Base-by-base conservation (phyloP, 2,329 filamentous ascomycete genomes). In the Paracoccidioides brasiliensis region DNA sequence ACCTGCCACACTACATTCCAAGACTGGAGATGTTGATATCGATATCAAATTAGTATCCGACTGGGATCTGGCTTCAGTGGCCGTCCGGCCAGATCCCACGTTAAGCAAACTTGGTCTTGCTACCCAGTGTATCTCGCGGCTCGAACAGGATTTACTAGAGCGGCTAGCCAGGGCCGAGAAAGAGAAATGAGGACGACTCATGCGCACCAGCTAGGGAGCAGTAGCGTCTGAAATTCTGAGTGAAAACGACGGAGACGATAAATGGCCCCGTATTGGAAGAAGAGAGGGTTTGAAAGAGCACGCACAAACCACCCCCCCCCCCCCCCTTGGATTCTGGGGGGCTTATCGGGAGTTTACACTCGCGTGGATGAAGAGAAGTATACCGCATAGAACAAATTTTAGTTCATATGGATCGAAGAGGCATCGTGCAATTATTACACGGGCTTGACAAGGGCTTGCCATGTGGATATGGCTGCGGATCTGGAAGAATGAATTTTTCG, bases 261-360 rank as follows among this genome's bases (percentile, higher is more conserved):
- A 54, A 54, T 49, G 43, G 22, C 5, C 22, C 12, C 30, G 35
- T 54, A 54, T 49, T 54, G 53, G 53, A 30, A 40, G 9, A 49
- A 35, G 35, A 38, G 53, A n/a, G 53, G 53, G 44, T 54, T 12
- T 32, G 14, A 40, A 6, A 41, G 15, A 33, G 44, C n/a, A n/a
- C n/a, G n/a, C n/a, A n/a, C n/a, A n/a, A n/a, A n/a, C n/a, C n/a
- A n/a, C n/a, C n/a, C n/a, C n/a, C n/a, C n/a, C n/a, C n/a, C n/a
- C n/a, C n/a, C n/a, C n/a, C n/a, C n/a, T n/a, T n/a, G 53, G 53
- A 14, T 41, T 40, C 9, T 54, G 53, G 53, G 53, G 43, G 2
- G 15, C 42, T 4, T 48, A 32, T 12, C n/a, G 5, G 12, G 43
- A 46, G 3, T 54, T 54, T 49, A 30, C 22, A 22, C 4, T 54